A percentile compares a stretch with the other conserved stretches of the same genome.
Conservation (phyloP, 1,284 basidiomycete genomes). For the Wolfiporia cocos region DNA sequence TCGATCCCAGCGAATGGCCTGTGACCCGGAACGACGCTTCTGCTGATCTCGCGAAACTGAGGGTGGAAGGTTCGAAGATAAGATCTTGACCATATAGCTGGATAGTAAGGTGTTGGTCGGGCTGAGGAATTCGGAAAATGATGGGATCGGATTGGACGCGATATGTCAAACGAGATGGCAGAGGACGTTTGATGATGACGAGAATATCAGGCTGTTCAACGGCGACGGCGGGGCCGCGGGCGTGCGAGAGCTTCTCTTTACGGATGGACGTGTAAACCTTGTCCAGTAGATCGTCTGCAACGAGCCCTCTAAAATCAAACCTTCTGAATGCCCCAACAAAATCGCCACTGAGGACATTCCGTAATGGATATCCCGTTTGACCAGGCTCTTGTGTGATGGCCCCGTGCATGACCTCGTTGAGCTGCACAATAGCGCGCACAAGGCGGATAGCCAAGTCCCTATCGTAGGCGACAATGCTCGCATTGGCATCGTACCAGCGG, state of each 20-base stretch:
- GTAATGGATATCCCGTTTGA: slow-evolving; percentile 53
- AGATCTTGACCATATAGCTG: slow-evolving; percentile 83
- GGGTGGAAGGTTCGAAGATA: slow-evolving; percentile 75
- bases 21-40: slow-evolving; percentile 87
- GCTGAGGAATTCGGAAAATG: slow-evolving; percentile 74
- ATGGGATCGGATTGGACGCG: slow-evolving; percentile 82
- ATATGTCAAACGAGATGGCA: slow-evolving; percentile 78
- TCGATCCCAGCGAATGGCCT: slow-evolving; percentile 74
- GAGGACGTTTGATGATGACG: slow-evolving; percentile 64
- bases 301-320: slow-evolving; percentile 61
- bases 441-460: slow-evolving; percentile 74
- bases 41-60: slow-evolving; percentile 70
- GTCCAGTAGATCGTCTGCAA: slow-evolving; percentile 69
- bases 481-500: slow-evolving; percentile 90
- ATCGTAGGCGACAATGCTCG: slow-evolving; percentile 69
- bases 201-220: slow-evolving; percentile 41
- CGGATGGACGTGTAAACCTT: slow-evolving; percentile 76
- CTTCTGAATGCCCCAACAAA: slow-evolving; percentile 78
- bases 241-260: slow-evolving; percentile 68
- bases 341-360: slow-evolving; percentile 63
- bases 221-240: slow-evolving; percentile 39
- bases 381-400: slow-evolving; percentile 56
- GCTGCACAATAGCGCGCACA: slow-evolving; percentile 80
- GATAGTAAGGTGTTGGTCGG: slow-evolving; percentile 75
- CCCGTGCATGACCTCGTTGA: slow-evolving; percentile 78